These are phyloP conservation scores for Tolypocladium ovalisporum DNA, from an alignment of 2,329 filamentous ascomycete genomes.

Conservation along the genomic window DNA sequence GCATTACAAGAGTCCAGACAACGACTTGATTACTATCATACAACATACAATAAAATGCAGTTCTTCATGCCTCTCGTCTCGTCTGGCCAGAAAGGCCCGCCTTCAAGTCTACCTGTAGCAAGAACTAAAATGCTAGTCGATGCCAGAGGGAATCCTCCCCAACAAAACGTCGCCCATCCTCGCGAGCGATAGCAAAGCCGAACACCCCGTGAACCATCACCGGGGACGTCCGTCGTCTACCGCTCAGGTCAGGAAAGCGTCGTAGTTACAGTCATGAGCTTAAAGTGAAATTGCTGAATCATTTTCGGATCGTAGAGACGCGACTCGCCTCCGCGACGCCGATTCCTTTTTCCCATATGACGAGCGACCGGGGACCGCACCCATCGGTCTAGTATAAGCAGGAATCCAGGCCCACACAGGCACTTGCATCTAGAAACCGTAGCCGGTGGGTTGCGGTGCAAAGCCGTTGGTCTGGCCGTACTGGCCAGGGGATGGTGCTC, in stretches of 20 bases:
- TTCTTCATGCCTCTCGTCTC: background rate
- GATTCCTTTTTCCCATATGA: background rate
- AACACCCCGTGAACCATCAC: background rate
- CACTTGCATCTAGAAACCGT: constrained; percentile 41
- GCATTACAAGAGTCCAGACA: background rate
- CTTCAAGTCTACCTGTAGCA: constrained; percentile 4
- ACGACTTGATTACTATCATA: constrained; percentile 8
- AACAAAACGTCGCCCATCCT: background rate
- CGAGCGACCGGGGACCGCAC: no score
- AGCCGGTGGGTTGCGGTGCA: constrained; percentile 78
- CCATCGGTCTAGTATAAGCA: background rate
- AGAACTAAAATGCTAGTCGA: background rate
- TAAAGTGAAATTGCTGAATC: constrained; percentile 13
- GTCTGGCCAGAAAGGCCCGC: constrained; percentile 1
- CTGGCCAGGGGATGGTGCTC: constrained; percentile 49
- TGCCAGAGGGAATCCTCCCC: background rate
- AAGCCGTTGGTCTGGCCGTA: constrained; percentile 78
- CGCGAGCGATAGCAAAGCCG: background rate
- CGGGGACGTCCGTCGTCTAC: background rate
- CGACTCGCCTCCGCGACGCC: background rate
- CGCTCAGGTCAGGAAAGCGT: background rate
- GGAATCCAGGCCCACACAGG: constrained; percentile 16
- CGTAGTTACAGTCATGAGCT: constrained; percentile 7
- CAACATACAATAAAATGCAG: constrained; percentile 1
- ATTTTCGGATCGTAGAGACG: constrained; percentile 2